Evolutionary conservation across 441 rosid genomes (phyloP), one percentile per base, ranked within the genome.

Genomic region (Erodium moschatum): DNA sequence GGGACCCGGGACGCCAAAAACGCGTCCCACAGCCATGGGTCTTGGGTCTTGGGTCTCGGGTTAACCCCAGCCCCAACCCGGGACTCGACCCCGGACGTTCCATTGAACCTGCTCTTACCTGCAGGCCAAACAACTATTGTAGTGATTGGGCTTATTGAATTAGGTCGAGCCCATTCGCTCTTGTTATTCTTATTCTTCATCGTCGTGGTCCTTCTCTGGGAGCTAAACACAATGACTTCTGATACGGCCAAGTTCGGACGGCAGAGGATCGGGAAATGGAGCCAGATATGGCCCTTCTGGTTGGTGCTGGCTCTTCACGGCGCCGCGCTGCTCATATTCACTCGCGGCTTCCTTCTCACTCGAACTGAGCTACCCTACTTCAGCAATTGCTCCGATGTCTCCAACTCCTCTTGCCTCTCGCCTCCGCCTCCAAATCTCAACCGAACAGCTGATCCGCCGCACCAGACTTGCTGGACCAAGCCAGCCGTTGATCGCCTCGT

Each of bases 321-420:
- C 19, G 44, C 83, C 5, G 96, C 87, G 13, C 78, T 95, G 73
- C 78, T 85, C 12, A 80, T 95, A 1, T 90, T 95, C 84, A 84
- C 88, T 0, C 83, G 89, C 76, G 99, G 99, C 1, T 95, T 95
- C 80, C 82, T 95, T 38, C 86, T 95, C 10, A 92, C 99, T 63
- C 86, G 99, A 77, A 91, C 97, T 0, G 99, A 95, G 80, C 99
- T 89, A 70, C 95, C 97, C 19, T 77, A 82, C 67, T 82, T 73
- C 79, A 87, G 93, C 79, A 72, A 80, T 62, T 82, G 89, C 85
- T 82, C 92, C 68, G 97, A 91, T 74, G 78, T 83, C 21, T 83
- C 83, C 63, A 77, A 69, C 1, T 91, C 96, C 76, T 86, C 96
- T 68, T 90, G 97, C 81, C 71, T 74, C 65, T 61, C 64, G 33